Conservation (phyloP, 2,329 filamentous ascomycete genomes). For the Ophiocordyceps camponoti-leonardi region DNA sequence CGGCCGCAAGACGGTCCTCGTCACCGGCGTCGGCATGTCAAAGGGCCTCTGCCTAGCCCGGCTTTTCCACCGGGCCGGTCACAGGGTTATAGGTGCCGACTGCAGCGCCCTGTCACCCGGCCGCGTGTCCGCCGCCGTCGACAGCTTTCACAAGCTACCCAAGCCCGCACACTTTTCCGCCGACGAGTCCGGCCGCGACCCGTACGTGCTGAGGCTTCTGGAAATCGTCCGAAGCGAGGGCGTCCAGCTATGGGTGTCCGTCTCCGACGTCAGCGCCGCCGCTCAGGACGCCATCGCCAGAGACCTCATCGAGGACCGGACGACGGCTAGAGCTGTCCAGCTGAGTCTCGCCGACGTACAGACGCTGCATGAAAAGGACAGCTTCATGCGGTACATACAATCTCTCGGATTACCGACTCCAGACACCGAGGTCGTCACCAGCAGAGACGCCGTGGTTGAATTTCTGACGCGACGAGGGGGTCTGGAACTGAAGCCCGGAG, state of each 20-base stretch:
- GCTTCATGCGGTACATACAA: slow-evolving; percentile 42
- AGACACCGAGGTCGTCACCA: slow-evolving; percentile 34
- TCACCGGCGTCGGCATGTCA: slow-evolving; percentile 57
- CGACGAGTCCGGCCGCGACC: slow-evolving; percentile 8
- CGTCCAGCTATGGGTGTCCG: slow-evolving; percentile 57
- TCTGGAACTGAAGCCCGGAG: slow-evolving; percentile 7
- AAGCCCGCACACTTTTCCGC: slow-evolving; percentile 2
- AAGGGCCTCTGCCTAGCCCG: slow-evolving; percentile 53
- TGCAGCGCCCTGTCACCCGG: slow-evolving; percentile 35
- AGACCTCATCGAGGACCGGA: slow-evolving; percentile 39
- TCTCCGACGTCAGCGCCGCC: slow-evolving; percentile 49
- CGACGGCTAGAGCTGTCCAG: slow-evolving; percentile 44
- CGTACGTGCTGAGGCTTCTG: slow-evolving; percentile 39
- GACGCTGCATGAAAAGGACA: slow-evolving; percentile 45
- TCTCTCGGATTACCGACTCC: slow-evolving; percentile 36
- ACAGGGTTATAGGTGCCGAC: slow-evolving; percentile 58
- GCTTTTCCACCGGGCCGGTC: slow-evolving; percentile 43
- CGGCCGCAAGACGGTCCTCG: slow-evolving; percentile 33
- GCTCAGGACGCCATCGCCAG: slow-evolving; percentile 50
- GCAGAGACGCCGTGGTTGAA: slow-evolving; percentile 30
- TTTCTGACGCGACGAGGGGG: slow-evolving; percentile 24
- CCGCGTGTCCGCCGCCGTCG: slow-evolving; percentile 38
- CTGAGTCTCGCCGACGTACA: slow-evolving; percentile 38
- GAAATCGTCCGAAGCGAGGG: slow-evolving; percentile 40
- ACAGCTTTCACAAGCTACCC: slow-evolving; percentile 31